A percentile compares a stretch with the other conserved stretches of the same genome.
Evolutionary conservation across 1,139 yeast species (phyloP).

Genomic region (Tardiomyces depauwii): DNA sequence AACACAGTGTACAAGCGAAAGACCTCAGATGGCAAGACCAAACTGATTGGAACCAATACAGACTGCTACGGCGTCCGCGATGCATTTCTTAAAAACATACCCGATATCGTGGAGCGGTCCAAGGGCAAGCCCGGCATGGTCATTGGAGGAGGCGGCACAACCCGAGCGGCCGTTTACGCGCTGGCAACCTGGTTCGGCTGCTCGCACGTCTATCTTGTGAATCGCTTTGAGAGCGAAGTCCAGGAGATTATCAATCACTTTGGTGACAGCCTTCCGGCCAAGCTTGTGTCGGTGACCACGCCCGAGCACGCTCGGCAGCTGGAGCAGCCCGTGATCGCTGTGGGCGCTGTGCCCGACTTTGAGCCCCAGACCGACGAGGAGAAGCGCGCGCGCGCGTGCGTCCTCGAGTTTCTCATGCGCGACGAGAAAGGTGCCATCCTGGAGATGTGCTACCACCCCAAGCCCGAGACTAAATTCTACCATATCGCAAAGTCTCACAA

Average conservation of each 20-base stretch:
- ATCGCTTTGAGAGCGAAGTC: constrained; percentile 34
- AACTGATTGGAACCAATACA: constrained; percentile 77
- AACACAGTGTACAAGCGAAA: constrained; percentile 62
- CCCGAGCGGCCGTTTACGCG: constrained; percentile 91
- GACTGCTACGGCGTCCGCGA: constrained; percentile 88
- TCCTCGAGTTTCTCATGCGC: background rate
- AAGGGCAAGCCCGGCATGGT: constrained; percentile 32
- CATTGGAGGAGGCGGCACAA: constrained; percentile 96
- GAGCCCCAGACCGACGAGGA: background rate
- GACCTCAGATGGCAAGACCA: constrained; percentile 32
- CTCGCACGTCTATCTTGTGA: constrained; percentile 59
- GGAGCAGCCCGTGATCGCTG: background rate
- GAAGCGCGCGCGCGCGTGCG: background rate
- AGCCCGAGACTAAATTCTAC: background rate
- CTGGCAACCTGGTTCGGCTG: constrained; percentile 51
- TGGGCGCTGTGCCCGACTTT: background rate
- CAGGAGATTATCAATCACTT: background rate
- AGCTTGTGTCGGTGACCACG: background rate
- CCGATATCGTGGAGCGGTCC: background rate
- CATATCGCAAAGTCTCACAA: constrained; percentile 46
- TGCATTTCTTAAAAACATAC: constrained; percentile 32
- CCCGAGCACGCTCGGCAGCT: background rate
- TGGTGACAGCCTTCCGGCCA: background rate
- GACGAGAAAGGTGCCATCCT: background rate
- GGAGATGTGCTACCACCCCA: background rate